Conservation (phyloP, 2,329 filamentous ascomycete species). For the Pseudogymnoascus sp. region DNA sequence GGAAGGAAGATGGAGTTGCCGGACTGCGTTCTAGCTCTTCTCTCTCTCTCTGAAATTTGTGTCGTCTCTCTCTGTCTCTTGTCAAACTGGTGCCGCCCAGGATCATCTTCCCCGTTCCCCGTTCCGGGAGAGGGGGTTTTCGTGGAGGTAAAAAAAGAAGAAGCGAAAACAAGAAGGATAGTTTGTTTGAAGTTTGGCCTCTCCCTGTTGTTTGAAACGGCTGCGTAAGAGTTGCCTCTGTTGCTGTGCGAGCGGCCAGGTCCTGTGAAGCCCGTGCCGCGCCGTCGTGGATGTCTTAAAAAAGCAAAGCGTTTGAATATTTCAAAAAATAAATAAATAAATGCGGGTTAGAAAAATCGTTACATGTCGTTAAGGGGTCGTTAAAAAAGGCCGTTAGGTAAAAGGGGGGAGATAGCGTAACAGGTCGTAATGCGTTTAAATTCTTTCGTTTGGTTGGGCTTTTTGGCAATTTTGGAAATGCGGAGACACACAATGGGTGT, state of each 20-base stretch:
- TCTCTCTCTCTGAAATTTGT: background rate
- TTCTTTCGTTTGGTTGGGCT: slow-evolving; percentile 1
- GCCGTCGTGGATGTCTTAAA: slow-evolving; percentile 11
- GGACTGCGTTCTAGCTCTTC: slow-evolving; percentile 1
- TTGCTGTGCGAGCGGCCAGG: slow-evolving; percentile 23
- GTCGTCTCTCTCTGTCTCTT: background rate
- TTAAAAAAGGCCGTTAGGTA: background rate
- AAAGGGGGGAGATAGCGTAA: background rate
- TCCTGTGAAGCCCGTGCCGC: slow-evolving; percentile 27
- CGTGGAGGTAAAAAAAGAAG: background rate
- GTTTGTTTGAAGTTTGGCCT: slow-evolving; percentile 13
- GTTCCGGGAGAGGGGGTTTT: too few relatives aligned
- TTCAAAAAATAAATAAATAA: slow-evolving; percentile 4
- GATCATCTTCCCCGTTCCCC: too few relatives aligned
- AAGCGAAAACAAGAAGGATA: slow-evolving; percentile 12
- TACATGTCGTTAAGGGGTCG: slow-evolving; percentile 2
- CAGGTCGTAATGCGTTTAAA: slow-evolving; percentile 17
- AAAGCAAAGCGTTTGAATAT: background rate
- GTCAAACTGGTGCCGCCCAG: too few relatives aligned
- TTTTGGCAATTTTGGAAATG: slow-evolving; percentile 5
- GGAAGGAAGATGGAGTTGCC: background rate
- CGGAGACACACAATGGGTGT: background rate
- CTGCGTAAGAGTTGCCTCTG: slow-evolving; percentile 27
- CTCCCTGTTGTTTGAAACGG: slow-evolving; percentile 23
- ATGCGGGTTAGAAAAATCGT: slow-evolving; percentile 17